phyloP scores from a whole-genome alignment of 2,329 filamentous ascomycete genomes.

The Balansia obtecta region DNA sequence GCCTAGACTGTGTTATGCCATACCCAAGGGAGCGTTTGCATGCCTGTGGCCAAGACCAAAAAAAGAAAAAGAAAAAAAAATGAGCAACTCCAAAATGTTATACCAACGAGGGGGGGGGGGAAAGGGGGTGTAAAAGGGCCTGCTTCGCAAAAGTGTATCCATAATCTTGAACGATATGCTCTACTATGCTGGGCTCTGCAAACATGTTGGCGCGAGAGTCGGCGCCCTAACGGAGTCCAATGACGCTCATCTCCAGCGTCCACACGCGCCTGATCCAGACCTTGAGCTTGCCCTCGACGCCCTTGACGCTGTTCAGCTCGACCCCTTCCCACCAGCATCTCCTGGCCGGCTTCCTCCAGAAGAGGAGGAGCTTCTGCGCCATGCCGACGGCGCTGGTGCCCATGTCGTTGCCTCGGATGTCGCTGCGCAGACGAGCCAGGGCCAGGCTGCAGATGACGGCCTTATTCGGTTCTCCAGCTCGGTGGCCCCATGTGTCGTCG shows the following conservation, averaged over 20 bases:
- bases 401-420: conserved; percentile 70
- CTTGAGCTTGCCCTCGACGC: conserved; percentile 83
- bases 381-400: conserved; percentile 79
- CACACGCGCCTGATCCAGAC: conserved; percentile 97
- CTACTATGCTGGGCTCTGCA: too few relatives aligned
- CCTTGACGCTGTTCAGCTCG: conserved; percentile 78
- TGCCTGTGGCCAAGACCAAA: too few relatives aligned
- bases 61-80: too few relatives aligned
- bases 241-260: conserved; percentile 97
- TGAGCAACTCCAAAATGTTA: too few relatives aligned
- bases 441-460: conserved; percentile 96
- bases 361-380: conserved; percentile 94
- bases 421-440: conserved; percentile 81
- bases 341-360: conserved; percentile 94
- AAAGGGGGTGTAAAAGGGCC: too few relatives aligned
- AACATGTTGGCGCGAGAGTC: too few relatives aligned
- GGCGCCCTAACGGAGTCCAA: conserved; percentile 64
- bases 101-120: too few relatives aligned
- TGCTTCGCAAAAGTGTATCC: too few relatives aligned
- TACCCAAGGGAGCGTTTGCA: too few relatives aligned
- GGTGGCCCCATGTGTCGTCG: conserved; percentile 89
- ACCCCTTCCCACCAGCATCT: conserved; percentile 99
- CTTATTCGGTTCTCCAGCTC: conserved; percentile 95
- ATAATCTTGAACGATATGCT: conserved; percentile 1
- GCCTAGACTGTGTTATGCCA: too few relatives aligned